phyloP scores from a whole-genome alignment of 2,329 filamentous ascomycete genomes.

The Metarhizium album region DNA sequence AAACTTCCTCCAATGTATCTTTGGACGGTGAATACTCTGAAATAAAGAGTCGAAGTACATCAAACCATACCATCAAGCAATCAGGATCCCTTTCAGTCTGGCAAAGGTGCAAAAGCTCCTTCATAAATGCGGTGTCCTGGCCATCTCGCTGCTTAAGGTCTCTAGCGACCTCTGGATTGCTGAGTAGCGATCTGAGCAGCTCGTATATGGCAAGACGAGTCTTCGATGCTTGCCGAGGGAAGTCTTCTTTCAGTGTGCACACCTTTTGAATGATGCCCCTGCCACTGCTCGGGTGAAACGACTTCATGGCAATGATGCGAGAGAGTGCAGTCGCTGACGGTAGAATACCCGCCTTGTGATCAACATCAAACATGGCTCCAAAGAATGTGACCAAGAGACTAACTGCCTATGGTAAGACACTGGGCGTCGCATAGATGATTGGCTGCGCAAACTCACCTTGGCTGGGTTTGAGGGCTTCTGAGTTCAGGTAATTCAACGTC shows the following conservation, averaged over 20 bases:
- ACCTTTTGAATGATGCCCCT: conserved; percentile 38
- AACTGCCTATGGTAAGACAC: conserved; percentile 17
- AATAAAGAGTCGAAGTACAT: conserved; percentile 34
- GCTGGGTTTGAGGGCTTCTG: conserved; percentile 34
- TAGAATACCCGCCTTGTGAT: conserved; percentile 48
- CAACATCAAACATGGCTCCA: conserved; percentile 46
- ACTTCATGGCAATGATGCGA: conserved; percentile 36
- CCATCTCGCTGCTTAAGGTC: conserved; percentile 35
- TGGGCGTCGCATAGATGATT: not conserved
- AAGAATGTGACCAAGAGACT: conserved; percentile 43
- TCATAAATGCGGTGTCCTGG: conserved; percentile 33
- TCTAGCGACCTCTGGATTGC: conserved; percentile 29
- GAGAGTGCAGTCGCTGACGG: conserved; percentile 42
- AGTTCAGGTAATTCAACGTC: conserved; percentile 38
- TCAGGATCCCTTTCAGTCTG: conserved; percentile 45
- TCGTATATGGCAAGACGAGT: conserved; percentile 43
- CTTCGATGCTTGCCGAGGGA: conserved; percentile 38
- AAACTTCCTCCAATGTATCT: conserved; percentile 38
- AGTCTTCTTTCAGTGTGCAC: conserved; percentile 44
- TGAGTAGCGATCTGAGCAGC: conserved; percentile 34
- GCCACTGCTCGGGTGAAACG: conserved; percentile 38
- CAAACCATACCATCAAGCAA: conserved; percentile 48
- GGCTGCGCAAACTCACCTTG: conserved; percentile 28
- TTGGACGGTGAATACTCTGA: conserved; percentile 32
- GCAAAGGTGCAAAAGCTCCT: conserved; percentile 39